phyloP scores from a whole-genome alignment of 1,284 basidiomycete genomes.

The Malassezia psittaci region DNA sequence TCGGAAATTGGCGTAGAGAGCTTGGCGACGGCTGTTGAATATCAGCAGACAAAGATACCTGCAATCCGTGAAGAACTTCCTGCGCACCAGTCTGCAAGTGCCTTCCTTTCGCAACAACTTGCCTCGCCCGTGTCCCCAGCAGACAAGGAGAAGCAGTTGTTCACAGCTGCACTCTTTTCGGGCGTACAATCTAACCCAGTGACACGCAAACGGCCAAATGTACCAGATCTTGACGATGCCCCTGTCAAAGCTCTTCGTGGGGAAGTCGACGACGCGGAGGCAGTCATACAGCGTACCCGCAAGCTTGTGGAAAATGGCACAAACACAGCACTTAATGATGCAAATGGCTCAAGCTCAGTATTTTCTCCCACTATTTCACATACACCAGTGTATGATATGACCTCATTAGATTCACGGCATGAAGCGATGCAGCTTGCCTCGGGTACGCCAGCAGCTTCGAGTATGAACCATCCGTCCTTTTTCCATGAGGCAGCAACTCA shows the following conservation, averaged over 20 bases:
- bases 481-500: background rate
- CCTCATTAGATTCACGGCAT: background rate
- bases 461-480: background rate
- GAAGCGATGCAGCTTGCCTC: background rate
- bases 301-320: background rate
- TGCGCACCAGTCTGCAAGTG: background rate
- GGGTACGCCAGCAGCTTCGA: background rate
- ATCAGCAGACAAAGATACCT: conserved; percentile 9
- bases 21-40: conserved; percentile 8
- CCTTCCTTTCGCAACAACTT: background rate
- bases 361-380: background rate
- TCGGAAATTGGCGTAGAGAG: conserved; percentile 18
- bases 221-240: background rate
- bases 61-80: background rate
- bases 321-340: background rate
- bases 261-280: background rate
- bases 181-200: background rate
- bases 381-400: background rate
- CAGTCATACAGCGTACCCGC: background rate
- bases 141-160: background rate
- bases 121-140: background rate
- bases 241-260: conserved; percentile 3
- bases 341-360: background rate
- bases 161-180: conserved; percentile 4
- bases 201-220: background rate